Base-by-base conservation (phyloP, 371 early-diverging fungal genomes). In the Cokeromyces recurvatus region DNA sequence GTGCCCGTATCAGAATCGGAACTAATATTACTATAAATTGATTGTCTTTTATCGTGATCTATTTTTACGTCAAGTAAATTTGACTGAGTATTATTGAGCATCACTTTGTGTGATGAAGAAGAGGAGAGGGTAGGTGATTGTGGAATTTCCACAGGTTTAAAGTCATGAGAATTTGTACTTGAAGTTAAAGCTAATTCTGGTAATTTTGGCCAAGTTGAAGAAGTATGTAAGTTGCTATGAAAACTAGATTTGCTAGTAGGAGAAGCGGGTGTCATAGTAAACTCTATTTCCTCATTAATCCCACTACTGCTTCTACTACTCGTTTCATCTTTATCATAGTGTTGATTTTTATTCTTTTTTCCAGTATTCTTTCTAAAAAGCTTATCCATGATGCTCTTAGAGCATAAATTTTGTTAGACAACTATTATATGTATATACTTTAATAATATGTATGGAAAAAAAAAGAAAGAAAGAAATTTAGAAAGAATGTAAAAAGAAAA, bases 111-210 rank as follows among this genome's bases (percentile, higher is more conserved):
- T 12, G 36, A 38, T 14, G 48, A 22, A 8, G 12, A 12, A 6
- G 38, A n/a, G 0, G 36, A 36, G 6, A 38, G 9, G 5, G 11
- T 6, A 17, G 46, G 38, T 12, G 37, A 37, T 22, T 38, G 14
- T 7, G 31, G 29, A 11, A 37, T 27, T 31, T 38, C 38, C 22
- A 31, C 31, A 20, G 43, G 44, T 21, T 29, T 15, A 29, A 22
- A 15, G n/a, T 31, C 23, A 12, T 49, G 40, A 9, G 38, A 24
- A 6, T 40, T 50, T 27, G 27, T 15, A 12, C 38, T 43, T 4
- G 49, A 49, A 15, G 46, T 55, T 14, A 55, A 32, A 6, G 48
- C 49, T 16, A 55, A 11, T 22, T 44, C 44, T 14, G 55, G 55
- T 7, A 55, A 27, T 15, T 23, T 23, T 0, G 49, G 49, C 55